Evolutionary conservation across 768 basidiomycete species (phyloP).

Genomic region (Clathrus columnatus): DNA sequence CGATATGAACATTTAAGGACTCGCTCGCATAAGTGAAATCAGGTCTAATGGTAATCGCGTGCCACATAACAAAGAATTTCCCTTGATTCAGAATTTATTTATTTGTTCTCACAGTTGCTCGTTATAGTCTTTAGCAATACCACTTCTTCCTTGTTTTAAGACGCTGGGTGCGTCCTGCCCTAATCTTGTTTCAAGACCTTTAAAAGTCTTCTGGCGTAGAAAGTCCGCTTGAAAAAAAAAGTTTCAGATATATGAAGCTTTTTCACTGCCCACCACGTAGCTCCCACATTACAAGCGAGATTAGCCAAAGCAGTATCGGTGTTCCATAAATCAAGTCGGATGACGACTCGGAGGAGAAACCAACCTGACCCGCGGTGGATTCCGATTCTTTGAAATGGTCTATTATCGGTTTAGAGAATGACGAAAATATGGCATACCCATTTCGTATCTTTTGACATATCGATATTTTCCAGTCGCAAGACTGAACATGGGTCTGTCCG

Average conservation of each 20-base stretch:
- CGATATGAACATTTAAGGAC: too few species aligned
- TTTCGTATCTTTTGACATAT: constrained; percentile 59
- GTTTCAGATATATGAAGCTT: constrained; percentile 1
- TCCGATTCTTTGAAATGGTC: neutral
- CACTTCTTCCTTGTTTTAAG: constrained; percentile 83
- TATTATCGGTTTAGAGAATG: neutral
- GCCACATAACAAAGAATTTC: too few species aligned
- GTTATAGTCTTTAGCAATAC: constrained; percentile 81
- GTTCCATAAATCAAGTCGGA: constrained; percentile 52
- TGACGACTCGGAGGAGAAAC: constrained; percentile 17
- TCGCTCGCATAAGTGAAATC: too few species aligned
- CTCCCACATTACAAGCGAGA: constrained; percentile 61
- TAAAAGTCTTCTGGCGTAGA: constrained; percentile 64
- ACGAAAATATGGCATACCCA: constrained; percentile 17
- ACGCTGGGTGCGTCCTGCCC: constrained; percentile 74
- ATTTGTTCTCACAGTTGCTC: too few species aligned
- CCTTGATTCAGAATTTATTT: too few species aligned
- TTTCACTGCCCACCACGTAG: constrained; percentile 27
- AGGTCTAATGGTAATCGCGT: too few species aligned
- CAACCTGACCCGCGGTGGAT: too few species aligned
- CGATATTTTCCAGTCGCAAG: constrained; percentile 81
- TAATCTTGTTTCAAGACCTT: constrained; percentile 68
- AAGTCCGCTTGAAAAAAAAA: constrained; percentile 47
- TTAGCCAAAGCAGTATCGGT: constrained; percentile 50
- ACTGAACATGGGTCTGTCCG: constrained; percentile 75